Evolutionary conservation across 306 rosid genomes (phyloP), one percentile per base, ranked within the genome.

Genomic region (Cyclanthera cordifolia): DNA sequence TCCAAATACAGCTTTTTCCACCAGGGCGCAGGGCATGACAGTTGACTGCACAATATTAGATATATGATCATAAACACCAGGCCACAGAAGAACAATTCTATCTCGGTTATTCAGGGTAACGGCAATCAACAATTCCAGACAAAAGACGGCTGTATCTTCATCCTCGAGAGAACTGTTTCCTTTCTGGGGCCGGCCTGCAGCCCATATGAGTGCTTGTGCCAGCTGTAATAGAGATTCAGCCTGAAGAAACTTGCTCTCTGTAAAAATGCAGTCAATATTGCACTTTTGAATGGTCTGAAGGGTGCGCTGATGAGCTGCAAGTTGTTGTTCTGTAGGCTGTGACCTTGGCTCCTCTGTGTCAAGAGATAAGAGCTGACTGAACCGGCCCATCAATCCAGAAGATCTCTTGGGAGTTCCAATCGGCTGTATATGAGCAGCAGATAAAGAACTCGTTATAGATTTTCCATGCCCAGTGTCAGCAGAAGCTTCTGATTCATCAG

Each of bases 241-340:
- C 73, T 86, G 95, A 80, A 94, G 82, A 86, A 94, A 94, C 74
- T 94, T 90, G 69, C 99, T 94, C 81, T 93, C 99, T 0, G 94
- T 87, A 78, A 94, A 90, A 82, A 94, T 88, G 78, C 96, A 82
- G 78, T 94, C 97, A 82, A 94, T 86, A 79, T 85, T 93, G 78
- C 96, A 94, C 77, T 90, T 85, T 72, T 86, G 95, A 79, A 94
- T 88, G 30, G 99, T 94, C 61, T 94, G 91, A 73, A 87, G 85
- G 79, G 95, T 87, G 68, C 94, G 94, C 67, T 94, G 94, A 86
- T 86, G 99, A 79, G 99, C 99, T 69, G 96, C 96, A 61, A 93
- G 89, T 74, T 93, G 96, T 77, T 93, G 95, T 80, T 90, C 99
- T n/a, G 97, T 93, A 74, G 99, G 99, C 75, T 90, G 99, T 70